Evolutionary conservation across 164 flowering plant genomes (phyloP), one percentile per base, ranked within the genome.

Genomic region (Annona squamosa): DNA sequence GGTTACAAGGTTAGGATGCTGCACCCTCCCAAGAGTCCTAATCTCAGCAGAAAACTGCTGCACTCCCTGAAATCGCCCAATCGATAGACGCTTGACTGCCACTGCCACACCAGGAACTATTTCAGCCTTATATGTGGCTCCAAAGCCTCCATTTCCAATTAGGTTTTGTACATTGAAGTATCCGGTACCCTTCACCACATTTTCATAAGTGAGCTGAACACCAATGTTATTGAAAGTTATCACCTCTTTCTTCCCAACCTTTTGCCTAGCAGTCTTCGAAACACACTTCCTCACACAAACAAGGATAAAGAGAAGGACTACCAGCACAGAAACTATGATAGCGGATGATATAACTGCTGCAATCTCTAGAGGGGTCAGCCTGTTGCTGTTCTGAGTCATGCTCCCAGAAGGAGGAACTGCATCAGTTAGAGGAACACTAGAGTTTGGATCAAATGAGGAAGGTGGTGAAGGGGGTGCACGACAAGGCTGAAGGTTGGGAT

Each of bases 61-160:
- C 52, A 85, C 82, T 12, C 97, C 94, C 72, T 91, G 97, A 67
- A 91, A 90, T 70, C 96, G 85, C 19, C 98, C 98, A 62, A 93
- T 86, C 10, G 97, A 83, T 63, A 93, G 90, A 73, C 93, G 85
- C 77, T 93, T 93, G 66, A 93, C 80, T 0, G 96, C 97, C 66
- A 93, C 91, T 41, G 88, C 43, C 44, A 82, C 76, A 48, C 92
- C 90, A 1, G 90, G 87, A 9, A 91, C 79, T 41, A 93, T 80
- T 81, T 91, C 96, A 46, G 98, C 98, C 71, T 89, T 93, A 84
- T 89, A 91, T 1, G 98, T 93, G n/a, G 96, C 94, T 70, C 98
- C 98, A 80, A 93, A 93, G 9, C 98, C 97, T 67, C 98, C 98
- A 83, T 71, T 89, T 2, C 98, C 98, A 41, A 93, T 93, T 81